A percentile compares a stretch with the other conserved stretches of the same genome.
These are phyloP conservation scores for Fusarium hainanense DNA, from an alignment of 2,329 filamentous ascomycete genomes.

Conservation along the genomic window DNA sequence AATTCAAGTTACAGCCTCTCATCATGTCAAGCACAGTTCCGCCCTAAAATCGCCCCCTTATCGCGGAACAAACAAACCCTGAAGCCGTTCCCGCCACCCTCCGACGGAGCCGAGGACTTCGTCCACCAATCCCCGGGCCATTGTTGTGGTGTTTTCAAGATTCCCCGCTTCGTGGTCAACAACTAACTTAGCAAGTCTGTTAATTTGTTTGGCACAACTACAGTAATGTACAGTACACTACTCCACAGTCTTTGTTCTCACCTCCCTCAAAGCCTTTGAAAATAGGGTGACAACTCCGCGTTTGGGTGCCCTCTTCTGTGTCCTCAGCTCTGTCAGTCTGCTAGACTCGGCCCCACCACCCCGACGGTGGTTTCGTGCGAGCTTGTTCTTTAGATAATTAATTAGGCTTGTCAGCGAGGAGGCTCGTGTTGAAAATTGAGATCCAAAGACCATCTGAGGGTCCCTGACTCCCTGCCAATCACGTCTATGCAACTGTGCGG, in stretches of 20 bases:
- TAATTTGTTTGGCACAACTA: constrained; percentile 27
- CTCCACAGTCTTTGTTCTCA: constrained; percentile 35
- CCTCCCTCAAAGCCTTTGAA: constrained; percentile 2
- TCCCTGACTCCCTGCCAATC: constrained; percentile 42
- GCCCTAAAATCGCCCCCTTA: constrained; percentile 43
- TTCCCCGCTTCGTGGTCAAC: constrained; percentile 39
- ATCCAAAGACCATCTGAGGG: constrained; percentile 22
- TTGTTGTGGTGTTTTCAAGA: constrained; percentile 28
- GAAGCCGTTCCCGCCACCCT: constrained; percentile 45
- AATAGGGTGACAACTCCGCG: constrained; percentile 35
- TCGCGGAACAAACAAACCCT: constrained; percentile 43
- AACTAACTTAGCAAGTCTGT: constrained; percentile 20
- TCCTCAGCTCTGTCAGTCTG: constrained; percentile 1
- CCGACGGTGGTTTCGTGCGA: constrained; percentile 40
- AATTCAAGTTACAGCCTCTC: constrained; percentile 37
- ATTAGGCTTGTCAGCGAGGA: constrained; percentile 10
- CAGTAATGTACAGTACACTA: not conserved
- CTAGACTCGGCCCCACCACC: constrained; percentile 29
- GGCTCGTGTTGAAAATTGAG: constrained; percentile 34
- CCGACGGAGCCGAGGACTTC: constrained; percentile 46
- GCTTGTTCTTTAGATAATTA: not conserved
- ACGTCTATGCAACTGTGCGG: constrained; percentile 33
- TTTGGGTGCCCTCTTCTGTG: not conserved
- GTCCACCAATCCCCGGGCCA: constrained; percentile 39
- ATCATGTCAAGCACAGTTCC: constrained; percentile 44